These are phyloP conservation scores for Canna indica DNA, from an alignment of 176 grass and related monocot genomes.

Conservation along the genomic window DNA sequence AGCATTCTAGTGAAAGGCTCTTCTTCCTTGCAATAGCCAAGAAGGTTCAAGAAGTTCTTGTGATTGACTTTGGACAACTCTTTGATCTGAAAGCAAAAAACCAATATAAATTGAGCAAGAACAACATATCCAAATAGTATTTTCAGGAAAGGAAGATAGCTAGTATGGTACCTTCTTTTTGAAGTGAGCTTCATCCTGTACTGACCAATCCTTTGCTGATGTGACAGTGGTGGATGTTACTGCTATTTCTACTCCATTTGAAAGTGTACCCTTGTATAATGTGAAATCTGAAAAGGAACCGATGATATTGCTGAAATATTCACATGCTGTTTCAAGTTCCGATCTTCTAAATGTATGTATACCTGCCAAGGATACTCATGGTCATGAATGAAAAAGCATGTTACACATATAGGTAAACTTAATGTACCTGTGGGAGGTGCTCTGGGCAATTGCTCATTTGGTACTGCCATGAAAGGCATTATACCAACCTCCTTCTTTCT, in stretches of 20 bases:
- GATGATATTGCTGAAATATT: constrained; percentile 79
- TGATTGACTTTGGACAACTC: constrained; percentile 75
- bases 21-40: constrained; percentile 53
- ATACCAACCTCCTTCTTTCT: constrained; percentile 40
- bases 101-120: neutral
- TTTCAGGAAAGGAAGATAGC: constrained; percentile 1
- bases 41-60: constrained; percentile 79
- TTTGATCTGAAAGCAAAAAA: constrained; percentile 42
- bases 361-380: constrained; percentile 28
- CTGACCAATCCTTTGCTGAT: constrained; percentile 34
- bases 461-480: constrained; percentile 49
- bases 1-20: constrained; percentile 78
- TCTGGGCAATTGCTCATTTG: constrained; percentile 53
- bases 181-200: constrained; percentile 37
- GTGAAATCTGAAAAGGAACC: constrained; percentile 34
- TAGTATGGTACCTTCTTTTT: constrained; percentile 52
- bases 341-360: constrained; percentile 42
- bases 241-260: constrained; percentile 73
- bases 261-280: constrained; percentile 69
- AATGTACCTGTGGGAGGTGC: constrained; percentile 49
- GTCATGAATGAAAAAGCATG: neutral
- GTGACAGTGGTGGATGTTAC: constrained; percentile 43
- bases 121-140: neutral
- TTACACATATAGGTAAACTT: neutral
- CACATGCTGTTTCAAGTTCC: constrained; percentile 57